Conservation (phyloP, 306 rosid species). For the Glycine latifolia region DNA sequence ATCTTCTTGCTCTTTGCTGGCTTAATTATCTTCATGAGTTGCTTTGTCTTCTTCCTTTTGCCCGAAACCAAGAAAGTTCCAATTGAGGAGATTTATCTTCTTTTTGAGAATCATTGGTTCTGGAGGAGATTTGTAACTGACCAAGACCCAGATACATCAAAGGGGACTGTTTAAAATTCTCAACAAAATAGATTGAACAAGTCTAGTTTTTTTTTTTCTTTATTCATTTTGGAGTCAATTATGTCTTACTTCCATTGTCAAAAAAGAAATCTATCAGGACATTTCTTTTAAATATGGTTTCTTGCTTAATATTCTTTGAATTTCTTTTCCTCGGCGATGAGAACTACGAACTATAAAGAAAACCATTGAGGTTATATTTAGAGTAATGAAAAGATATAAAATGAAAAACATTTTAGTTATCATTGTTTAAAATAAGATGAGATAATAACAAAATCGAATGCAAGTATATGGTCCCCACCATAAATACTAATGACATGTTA, state of each 20-base stretch:
- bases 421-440: no score
- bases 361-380: background rate
- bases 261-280: background rate
- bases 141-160: slow-evolving; percentile 18
- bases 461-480: no score
- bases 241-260: background rate
- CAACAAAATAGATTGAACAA: slow-evolving; percentile 32
- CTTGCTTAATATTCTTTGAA: background rate
- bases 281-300: slow-evolving; percentile 24
- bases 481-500: no score
- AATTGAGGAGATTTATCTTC: slow-evolving; percentile 87
- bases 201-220: background rate
- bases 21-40: slow-evolving; percentile 74
- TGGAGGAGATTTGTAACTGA: slow-evolving; percentile 71
- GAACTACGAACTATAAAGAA: background rate
- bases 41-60: slow-evolving; percentile 80
- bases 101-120: slow-evolving; percentile 84
- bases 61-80: slow-evolving; percentile 98
- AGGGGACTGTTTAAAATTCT: slow-evolving; percentile 40
- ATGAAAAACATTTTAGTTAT: background rate
- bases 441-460: no score
- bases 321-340: background rate
- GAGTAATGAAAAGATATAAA: background rate
- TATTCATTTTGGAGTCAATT: background rate
- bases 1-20: slow-evolving; percentile 84